phyloP scores from a whole-genome alignment of 2,329 filamentous ascomycete species.

The Endoconidiophora polonica region DNA sequence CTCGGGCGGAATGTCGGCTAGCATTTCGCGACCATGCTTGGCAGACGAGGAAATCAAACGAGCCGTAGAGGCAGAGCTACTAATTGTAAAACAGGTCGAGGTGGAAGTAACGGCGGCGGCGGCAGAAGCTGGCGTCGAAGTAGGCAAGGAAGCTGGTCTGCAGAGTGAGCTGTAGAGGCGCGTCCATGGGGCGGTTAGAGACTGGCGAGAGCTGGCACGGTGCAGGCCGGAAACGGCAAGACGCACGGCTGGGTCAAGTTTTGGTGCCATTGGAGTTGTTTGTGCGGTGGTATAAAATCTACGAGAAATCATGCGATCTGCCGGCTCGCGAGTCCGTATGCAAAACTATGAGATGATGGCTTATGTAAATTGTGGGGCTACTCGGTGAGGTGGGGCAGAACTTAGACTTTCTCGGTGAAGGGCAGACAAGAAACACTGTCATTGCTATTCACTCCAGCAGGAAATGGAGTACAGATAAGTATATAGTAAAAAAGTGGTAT shows the following conservation, averaged over 20 bases:
- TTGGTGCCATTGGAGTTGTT: slow-evolving; percentile 11
- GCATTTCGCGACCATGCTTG: slow-evolving; percentile 4
- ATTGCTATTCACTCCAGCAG: not conserved
- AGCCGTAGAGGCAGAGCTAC: not conserved
- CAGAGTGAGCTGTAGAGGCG: not conserved
- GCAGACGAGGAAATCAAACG: slow-evolving; percentile 8
- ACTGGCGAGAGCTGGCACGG: slow-evolving; percentile 2
- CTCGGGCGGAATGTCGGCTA: slow-evolving; percentile 14
- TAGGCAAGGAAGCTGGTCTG: not conserved
- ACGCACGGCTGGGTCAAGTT: slow-evolving; percentile 14
- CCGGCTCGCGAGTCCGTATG: not conserved
- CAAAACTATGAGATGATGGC: slow-evolving; percentile 2
- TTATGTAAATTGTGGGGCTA: slow-evolving; percentile 7
- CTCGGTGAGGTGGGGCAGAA: slow-evolving; percentile 1
- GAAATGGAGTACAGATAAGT: not conserved
- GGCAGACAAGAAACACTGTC: not conserved
- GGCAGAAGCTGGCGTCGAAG: not conserved
- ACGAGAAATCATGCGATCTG: not conserved
- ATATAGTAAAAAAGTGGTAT: slow-evolving; percentile 6
- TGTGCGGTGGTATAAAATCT: not conserved
- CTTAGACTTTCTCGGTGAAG: not conserved
- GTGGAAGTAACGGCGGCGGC: not conserved
- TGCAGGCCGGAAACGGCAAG: slow-evolving; percentile 12
- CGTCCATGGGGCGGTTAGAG: not conserved
- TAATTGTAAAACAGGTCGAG: not conserved